Conservation (phyloP, 768 basidiomycete genomes). For the Strobilomyces dryophilus region DNA sequence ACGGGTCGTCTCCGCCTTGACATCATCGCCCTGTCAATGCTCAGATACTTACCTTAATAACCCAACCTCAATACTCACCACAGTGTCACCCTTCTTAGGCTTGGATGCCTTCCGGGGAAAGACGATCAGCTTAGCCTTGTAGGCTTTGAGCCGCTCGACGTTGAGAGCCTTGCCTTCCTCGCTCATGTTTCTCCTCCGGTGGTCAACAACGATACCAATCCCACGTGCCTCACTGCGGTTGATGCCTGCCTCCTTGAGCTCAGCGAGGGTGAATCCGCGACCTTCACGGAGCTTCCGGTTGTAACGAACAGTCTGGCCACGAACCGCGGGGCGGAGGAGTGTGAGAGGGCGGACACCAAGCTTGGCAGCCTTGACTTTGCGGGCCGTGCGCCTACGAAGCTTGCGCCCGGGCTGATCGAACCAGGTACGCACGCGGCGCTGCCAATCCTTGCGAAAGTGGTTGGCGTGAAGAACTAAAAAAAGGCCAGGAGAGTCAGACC, state of each 20-base stretch:
- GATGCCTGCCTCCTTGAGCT: slow-evolving; percentile 95
- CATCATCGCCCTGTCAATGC: slow-evolving; percentile 66
- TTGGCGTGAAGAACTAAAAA: slow-evolving; percentile 79
- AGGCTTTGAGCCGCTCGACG: slow-evolving; percentile 88
- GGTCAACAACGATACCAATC: slow-evolving; percentile 94
- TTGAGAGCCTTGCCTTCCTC: slow-evolving; percentile 97
- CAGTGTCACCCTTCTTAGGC: slow-evolving; percentile 93
- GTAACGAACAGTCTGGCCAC: slow-evolving; percentile 94
- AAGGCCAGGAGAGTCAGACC: slow-evolving; percentile 8
- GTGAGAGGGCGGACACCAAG: slow-evolving; percentile 90
- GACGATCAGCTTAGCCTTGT: slow-evolving; percentile 90
- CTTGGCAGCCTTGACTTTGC: slow-evolving; percentile 84
- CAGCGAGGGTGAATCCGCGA: slow-evolving; percentile 90
- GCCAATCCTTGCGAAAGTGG: slow-evolving; percentile 99
- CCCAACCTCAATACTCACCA: slow-evolving; percentile 46
- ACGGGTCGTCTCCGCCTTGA: slow-evolving; percentile 73
- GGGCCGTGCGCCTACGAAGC: slow-evolving; percentile 88
- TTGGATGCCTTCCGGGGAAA: slow-evolving; percentile 96
- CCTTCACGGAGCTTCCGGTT: slow-evolving; percentile 97
- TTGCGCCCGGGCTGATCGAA: slow-evolving; percentile 99
- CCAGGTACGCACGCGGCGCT: slow-evolving; percentile 93
- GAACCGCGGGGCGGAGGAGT: slow-evolving; percentile 95
- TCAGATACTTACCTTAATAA: slow-evolving; percentile 3
- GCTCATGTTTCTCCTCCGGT: slow-evolving; percentile 92
- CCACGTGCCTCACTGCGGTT: slow-evolving; percentile 89